Evolutionary conservation across 129 eudicot genomes (phyloP).

Genomic region (Logfia minima): DNA sequence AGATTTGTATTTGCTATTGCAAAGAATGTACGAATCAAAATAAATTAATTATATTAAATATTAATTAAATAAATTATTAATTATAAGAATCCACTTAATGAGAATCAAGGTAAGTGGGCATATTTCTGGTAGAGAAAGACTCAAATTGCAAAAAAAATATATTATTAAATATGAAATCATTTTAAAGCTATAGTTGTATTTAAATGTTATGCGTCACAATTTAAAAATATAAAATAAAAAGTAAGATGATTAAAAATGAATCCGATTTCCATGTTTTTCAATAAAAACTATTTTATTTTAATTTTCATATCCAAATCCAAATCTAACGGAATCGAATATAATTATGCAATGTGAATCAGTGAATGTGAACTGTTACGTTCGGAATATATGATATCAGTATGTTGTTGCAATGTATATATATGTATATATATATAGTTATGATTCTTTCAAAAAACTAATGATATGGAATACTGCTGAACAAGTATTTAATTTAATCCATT

Average conservation of each 20-base stretch:
- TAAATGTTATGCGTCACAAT: not conserved
- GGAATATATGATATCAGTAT: slow-evolving; percentile 3
- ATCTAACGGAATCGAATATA: not conserved
- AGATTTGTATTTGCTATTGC: slow-evolving; percentile 14
- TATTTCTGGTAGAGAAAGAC: slow-evolving; percentile 34
- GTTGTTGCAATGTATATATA: no score
- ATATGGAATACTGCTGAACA: no score
- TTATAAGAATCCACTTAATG: slow-evolving; percentile 23
- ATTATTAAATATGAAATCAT: slow-evolving; percentile 11
- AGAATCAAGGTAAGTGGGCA: slow-evolving; percentile 34
- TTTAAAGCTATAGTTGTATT: not conserved
- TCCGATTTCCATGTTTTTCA: no score
- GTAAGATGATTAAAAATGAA: no score
- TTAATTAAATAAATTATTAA: no score
- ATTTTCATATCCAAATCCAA: no score
- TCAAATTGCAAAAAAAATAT: not conserved
- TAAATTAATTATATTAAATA: no score
- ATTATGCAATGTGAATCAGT: not conserved
- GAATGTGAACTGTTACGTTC: slow-evolving; percentile 3
- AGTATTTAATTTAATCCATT: no score
- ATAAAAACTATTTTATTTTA: no score
- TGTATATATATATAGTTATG: no score
- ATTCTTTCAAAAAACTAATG: no score
- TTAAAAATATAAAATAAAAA: no score
- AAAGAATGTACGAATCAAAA: not conserved